A percentile compares a stretch with the other conserved stretches of the same genome.
Conservation (phyloP, 441 rosid genomes). For the Flueggea neowawraea region DNA sequence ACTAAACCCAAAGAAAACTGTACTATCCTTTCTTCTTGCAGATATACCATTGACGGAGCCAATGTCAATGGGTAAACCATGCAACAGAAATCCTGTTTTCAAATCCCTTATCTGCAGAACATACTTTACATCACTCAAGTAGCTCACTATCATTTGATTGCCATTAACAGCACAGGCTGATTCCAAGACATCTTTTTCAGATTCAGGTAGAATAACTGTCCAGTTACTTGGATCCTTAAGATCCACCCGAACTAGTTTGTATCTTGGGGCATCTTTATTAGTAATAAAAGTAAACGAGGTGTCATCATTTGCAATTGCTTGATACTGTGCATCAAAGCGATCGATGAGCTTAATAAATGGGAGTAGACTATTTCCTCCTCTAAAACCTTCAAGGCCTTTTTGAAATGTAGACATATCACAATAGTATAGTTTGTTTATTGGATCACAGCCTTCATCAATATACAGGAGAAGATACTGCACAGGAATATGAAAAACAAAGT, state of each 20-base stretch:
- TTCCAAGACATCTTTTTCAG: conserved; percentile 79
- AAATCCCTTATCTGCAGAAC: conserved; percentile 82
- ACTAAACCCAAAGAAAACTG: conserved; percentile 65
- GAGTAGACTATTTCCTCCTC: conserved; percentile 49
- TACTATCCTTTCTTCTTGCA: conserved; percentile 61
- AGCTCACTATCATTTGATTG: conserved; percentile 66
- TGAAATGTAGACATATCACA: conserved; percentile 69
- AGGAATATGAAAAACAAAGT: conserved; percentile 11
- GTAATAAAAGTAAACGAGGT: conserved; percentile 76
- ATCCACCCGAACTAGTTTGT: conserved; percentile 83
- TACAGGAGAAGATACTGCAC: conserved; percentile 74
- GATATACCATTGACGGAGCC: conserved; percentile 72
- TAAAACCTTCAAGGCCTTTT: conserved; percentile 68
- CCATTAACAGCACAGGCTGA: conserved; percentile 68
- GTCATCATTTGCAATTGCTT: conserved; percentile 72
- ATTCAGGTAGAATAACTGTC: conserved; percentile 75
- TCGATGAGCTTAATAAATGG: conserved; percentile 83
- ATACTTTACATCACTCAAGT: conserved; percentile 89
- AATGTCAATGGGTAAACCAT: conserved; percentile 72
- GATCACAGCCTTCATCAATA: conserved; percentile 69
- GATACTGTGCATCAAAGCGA: conserved; percentile 61
- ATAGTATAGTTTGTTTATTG: conserved; percentile 85
- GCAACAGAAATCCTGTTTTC: conserved; percentile 71
- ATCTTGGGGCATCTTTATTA: conserved; percentile 83
- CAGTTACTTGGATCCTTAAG: conserved; percentile 69